Percentiles rank a stretch among this genome's conserved stretches.
Conservation (phyloP, 176 grass and related monocot species). For the Thalia dealbata region DNA sequence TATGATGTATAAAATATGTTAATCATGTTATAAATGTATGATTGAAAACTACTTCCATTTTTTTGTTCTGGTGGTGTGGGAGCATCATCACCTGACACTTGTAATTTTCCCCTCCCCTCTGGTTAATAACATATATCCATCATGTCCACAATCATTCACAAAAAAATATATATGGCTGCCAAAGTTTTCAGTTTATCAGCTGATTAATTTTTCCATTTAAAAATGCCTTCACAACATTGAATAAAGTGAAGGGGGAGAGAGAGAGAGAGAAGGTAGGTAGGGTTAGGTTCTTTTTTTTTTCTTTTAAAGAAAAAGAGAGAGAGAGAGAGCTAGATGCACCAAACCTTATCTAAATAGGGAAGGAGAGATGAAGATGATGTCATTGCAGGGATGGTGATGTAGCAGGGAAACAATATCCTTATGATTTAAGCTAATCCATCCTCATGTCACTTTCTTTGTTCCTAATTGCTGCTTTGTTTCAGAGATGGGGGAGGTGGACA, state of each 20-base stretch:
- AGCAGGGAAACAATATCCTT: neutral
- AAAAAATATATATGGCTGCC: too few relatives aligned
- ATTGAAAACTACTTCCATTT: neutral
- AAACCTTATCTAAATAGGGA: constrained; percentile 19
- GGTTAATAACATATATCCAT: too few relatives aligned
- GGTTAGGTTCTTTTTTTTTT: constrained; percentile 4
- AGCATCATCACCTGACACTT: constrained; percentile 3
- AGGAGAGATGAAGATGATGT: constrained; percentile 4
- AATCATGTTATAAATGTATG: neutral
- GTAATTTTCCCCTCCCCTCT: neutral
- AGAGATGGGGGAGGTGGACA: neutral
- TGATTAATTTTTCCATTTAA: neutral
- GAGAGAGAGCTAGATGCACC: constrained; percentile 13
- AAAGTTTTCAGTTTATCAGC: too few relatives aligned
- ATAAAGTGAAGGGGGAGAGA: neutral
- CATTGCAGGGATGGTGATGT: neutral
- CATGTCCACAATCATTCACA: too few relatives aligned
- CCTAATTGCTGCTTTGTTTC: neutral
- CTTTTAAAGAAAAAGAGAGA: neutral
- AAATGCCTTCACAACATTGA: neutral
- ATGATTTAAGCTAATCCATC: neutral
- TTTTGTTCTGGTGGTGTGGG: neutral
- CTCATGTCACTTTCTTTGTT: neutral
- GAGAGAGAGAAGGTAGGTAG: constrained; percentile 3
- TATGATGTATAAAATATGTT: too few relatives aligned